phyloP scores from a whole-genome alignment of 2,329 filamentous ascomycete species.

The Hymenoscyphus infarciens region DNA sequence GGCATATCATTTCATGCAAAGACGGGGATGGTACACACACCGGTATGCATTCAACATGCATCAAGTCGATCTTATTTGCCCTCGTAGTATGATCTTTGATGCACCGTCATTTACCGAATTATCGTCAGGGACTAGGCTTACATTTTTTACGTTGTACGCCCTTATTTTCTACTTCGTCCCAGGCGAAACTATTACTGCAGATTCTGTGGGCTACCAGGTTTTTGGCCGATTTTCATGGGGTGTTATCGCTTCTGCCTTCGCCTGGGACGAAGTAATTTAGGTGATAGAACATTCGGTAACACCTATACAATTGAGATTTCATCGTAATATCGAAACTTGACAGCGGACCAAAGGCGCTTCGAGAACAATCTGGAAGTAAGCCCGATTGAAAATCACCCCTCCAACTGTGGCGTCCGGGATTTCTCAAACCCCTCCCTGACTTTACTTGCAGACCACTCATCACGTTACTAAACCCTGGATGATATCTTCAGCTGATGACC shows the following conservation, averaged over 20 bases:
- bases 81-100: background rate
- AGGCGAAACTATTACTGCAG: too few relatives aligned
- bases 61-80: background rate
- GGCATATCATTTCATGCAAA: background rate
- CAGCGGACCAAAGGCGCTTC: background rate
- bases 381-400: background rate
- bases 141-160: background rate
- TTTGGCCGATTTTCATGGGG: too few relatives aligned
- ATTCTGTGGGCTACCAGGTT: too few relatives aligned
- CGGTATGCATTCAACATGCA: background rate
- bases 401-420: background rate
- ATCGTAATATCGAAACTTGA: background rate
- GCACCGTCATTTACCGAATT: too few relatives aligned
- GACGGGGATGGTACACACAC: background rate
- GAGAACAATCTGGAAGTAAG: slow-evolving; percentile 2
- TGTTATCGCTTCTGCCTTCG: too few relatives aligned
- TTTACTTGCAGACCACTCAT: background rate
- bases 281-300: background rate
- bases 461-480: background rate
- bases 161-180: too few relatives aligned
- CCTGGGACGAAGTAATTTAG: too few relatives aligned
- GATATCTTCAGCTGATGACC: background rate
- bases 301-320: background rate
- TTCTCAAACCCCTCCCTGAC: background rate
- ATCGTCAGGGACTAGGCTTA: background rate